Percentiles rank a stretch among this genome's conserved stretches.
Evolutionary conservation across 1,139 yeast species (phyloP).

Genomic region (Protomyces macrosporus): DNA sequence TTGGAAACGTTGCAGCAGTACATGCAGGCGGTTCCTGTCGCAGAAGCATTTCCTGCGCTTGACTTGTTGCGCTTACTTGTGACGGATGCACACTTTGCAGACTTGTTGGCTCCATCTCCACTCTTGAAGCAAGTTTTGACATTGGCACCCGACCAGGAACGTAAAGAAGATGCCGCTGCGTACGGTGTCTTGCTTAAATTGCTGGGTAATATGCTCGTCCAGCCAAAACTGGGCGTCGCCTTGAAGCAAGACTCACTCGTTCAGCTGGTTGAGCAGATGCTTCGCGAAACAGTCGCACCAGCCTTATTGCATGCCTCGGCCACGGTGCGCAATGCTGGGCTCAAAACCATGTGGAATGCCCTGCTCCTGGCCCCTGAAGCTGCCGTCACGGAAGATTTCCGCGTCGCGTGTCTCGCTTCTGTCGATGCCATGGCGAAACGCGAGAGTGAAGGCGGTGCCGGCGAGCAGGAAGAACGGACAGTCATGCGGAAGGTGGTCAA

Average conservation of each 20-base stretch:
- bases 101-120: background rate
- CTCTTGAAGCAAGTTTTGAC: background rate
- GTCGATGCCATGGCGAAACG: background rate
- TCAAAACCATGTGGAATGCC: slow-evolving; percentile 11
- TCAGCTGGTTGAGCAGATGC: background rate
- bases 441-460: background rate
- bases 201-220: background rate
- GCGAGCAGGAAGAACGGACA: background rate
- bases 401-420: slow-evolving; percentile 14
- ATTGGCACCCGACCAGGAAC: background rate
- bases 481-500: background rate
- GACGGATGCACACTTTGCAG: background rate
- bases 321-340: slow-evolving; percentile 1
- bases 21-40: background rate
- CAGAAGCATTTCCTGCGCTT: slow-evolving; percentile 5
- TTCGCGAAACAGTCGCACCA: background rate
- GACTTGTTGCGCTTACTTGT: slow-evolving; percentile 13
- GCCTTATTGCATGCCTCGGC: background rate
- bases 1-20: background rate
- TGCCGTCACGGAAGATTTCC: slow-evolving; percentile 12
- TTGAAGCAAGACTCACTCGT: background rate
- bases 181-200: slow-evolving; percentile 2
- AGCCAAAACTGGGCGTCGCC: background rate
- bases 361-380: slow-evolving; percentile 1
- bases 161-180: background rate